Evolutionary conservation across 306 rosid genomes (phyloP).

Genomic region (Erythrophleum fordii): DNA sequence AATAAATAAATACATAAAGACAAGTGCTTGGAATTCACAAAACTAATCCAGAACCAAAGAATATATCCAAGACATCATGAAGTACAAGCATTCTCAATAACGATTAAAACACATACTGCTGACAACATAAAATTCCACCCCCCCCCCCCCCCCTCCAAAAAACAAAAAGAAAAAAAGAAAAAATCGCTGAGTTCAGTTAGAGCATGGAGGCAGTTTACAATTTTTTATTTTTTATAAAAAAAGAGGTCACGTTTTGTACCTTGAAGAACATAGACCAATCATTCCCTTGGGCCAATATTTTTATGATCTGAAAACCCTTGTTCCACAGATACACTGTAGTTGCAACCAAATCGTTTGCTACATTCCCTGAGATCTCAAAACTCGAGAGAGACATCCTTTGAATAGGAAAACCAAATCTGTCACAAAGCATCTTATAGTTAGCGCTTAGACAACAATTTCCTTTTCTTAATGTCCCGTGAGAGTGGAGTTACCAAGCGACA

Average conservation of each 20-base stretch:
- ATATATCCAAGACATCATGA: slow-evolving; percentile 13
- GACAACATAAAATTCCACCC: background rate
- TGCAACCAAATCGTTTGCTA: slow-evolving; percentile 51
- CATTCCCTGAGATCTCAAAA: slow-evolving; percentile 60
- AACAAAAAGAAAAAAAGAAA: background rate
- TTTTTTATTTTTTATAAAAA: background rate
- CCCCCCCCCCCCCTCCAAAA: too few relatives aligned
- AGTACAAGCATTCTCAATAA: slow-evolving; percentile 30
- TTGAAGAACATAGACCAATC: slow-evolving; percentile 73
- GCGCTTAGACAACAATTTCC: slow-evolving; percentile 31
- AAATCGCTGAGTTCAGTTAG: slow-evolving; percentile 3
- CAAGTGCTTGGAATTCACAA: background rate
- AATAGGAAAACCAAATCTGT: slow-evolving; percentile 60
- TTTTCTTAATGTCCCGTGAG: slow-evolving; percentile 14
- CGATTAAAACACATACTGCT: background rate
- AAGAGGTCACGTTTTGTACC: slow-evolving; percentile 50
- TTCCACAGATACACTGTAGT: slow-evolving; percentile 65
- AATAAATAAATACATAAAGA: background rate
- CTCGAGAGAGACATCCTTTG: slow-evolving; percentile 50
- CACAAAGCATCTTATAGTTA: slow-evolving; percentile 35
- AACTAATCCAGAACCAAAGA: slow-evolving; percentile 36
- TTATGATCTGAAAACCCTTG: slow-evolving; percentile 51
- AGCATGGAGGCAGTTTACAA: slow-evolving; percentile 17
- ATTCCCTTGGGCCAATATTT: slow-evolving; percentile 63
- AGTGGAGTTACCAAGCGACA: slow-evolving; percentile 24